A percentile compares a stretch with the other conserved stretches of the same genome.
These are phyloP conservation scores for Thinopyrum elongatum DNA, from an alignment of 176 grass and related monocot genomes.

Conservation along the genomic window DNA sequence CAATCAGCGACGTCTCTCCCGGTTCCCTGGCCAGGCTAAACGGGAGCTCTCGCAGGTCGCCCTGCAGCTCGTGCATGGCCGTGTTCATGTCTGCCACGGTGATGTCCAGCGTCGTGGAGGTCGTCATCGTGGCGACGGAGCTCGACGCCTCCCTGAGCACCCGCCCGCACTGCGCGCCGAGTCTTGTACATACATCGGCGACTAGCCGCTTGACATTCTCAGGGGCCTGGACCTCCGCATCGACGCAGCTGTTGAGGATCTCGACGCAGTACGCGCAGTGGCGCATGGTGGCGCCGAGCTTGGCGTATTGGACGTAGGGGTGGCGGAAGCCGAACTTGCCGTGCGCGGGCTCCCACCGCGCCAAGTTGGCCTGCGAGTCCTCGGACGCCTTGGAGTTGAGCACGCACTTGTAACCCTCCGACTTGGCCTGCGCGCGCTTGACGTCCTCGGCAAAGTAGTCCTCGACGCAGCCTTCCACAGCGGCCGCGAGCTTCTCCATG, in stretches of 20 bases:
- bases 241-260: conserved; percentile 55
- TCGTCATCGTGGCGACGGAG: conserved; percentile 47
- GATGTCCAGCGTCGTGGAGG: conserved; percentile 40
- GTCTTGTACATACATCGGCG: conserved; percentile 42
- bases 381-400: conserved; percentile 65
- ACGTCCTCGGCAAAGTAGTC: conserved; percentile 44
- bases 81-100: conserved; percentile 64
- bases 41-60: conserved; percentile 60
- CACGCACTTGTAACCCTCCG: conserved; percentile 51
- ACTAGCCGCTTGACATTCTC: conserved; percentile 47
- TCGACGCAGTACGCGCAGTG: conserved; percentile 87
- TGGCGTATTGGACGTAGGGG: conserved; percentile 71
- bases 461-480: conserved; percentile 62
- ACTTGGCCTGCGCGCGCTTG: conserved; percentile 38
- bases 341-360: conserved; percentile 63
- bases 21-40: conserved; percentile 19
- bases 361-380: conserved; percentile 71
- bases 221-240: conserved; percentile 50
- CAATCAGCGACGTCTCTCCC: conserved; percentile 34
- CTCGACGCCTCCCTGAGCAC: conserved; percentile 65
- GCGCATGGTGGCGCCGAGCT: conserved; percentile 72
- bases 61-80: conserved; percentile 68
- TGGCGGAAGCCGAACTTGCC: conserved; percentile 62
- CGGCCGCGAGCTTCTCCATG: conserved; percentile 76
- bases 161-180: conserved; percentile 40